These are phyloP conservation scores for Oryza glaberrima DNA, from an alignment of 176 grass and related monocot species.

Conservation along the genomic window DNA sequence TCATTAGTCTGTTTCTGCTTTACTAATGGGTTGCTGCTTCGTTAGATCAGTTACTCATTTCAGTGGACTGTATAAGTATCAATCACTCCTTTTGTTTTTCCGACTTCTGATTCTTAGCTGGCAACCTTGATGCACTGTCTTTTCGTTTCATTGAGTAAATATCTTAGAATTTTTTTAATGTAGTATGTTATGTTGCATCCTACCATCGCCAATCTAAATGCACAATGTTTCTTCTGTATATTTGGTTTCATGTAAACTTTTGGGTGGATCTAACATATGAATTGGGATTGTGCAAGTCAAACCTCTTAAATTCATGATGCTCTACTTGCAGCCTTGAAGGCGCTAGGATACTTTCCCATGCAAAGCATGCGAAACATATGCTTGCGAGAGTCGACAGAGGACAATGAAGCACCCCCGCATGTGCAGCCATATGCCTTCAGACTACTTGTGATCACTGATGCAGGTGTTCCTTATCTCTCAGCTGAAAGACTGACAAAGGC, in stretches of 20 bases:
- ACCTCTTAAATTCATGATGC: neutral
- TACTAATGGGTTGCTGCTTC: neutral
- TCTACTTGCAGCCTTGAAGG: neutral
- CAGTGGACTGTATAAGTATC: neutral
- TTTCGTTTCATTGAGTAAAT: neutral
- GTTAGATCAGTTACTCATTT: conserved; percentile 1
- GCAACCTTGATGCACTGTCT: neutral
- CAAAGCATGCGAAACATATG: neutral
- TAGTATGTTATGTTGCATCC: neutral
- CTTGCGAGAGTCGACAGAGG: neutral
- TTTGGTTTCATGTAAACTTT: neutral
- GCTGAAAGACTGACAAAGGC: neutral
- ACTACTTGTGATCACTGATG: neutral
- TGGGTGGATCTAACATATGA: neutral
- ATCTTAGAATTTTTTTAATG: neutral
- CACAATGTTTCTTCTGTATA: neutral
- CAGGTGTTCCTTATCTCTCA: neutral
- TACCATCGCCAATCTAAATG: neutral
- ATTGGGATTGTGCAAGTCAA: neutral
- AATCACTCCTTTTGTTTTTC: neutral
- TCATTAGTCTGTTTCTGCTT: neutral
- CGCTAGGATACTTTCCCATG: neutral
- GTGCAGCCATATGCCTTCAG: neutral
- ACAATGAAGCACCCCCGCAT: neutral
- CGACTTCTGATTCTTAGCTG: neutral